Percentiles rank a stretch among this genome's conserved stretches.
phyloP scores from a whole-genome alignment of 2,329 filamentous ascomycete species.

The Fusarium annulatum region DNA sequence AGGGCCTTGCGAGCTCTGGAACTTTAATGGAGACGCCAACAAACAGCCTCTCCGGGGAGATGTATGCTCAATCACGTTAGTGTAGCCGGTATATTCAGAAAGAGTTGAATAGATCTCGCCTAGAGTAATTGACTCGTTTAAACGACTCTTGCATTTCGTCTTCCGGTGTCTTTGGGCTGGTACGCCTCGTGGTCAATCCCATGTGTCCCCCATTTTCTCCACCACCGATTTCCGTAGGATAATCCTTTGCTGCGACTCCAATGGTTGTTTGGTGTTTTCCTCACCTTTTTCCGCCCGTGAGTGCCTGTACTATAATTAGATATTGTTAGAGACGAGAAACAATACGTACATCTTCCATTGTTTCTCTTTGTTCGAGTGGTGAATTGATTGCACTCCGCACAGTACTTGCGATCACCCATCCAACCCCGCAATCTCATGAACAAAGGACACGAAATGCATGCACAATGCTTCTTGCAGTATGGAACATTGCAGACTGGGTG shows the following conservation, averaged over 20 bases:
- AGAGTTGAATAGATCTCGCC: too few relatives aligned
- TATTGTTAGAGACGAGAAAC: accelerated
- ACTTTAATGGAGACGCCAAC: too few relatives aligned
- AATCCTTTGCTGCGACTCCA: not conserved
- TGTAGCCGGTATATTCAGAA: too few relatives aligned
- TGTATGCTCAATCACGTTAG: too few relatives aligned
- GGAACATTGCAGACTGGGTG: not conserved
- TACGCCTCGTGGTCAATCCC: slow-evolving; percentile 1
- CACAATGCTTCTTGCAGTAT: slow-evolving; percentile 15
- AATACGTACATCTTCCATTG: slow-evolving; percentile 6
- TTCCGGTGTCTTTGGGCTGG: not conserved
- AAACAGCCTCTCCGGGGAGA: too few relatives aligned
- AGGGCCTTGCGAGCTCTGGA: too few relatives aligned
- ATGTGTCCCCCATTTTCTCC: slow-evolving; percentile 13
- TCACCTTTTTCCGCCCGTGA: not conserved
- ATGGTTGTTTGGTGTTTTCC: slow-evolving; percentile 7
- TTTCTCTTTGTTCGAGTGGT: not conserved
- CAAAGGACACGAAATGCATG: slow-evolving; percentile 13
- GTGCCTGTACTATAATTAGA: not conserved
- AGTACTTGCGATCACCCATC: slow-evolving; percentile 6
- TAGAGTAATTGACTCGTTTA: not conserved
- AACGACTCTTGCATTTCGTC: slow-evolving; percentile 14
- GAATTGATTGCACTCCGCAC: not conserved
- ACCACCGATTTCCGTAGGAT: slow-evolving; percentile 13
- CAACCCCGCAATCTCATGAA: slow-evolving; percentile 4